Base-by-base conservation (phyloP, 345 rosid species). In the Eucalyptus globulus region DNA sequence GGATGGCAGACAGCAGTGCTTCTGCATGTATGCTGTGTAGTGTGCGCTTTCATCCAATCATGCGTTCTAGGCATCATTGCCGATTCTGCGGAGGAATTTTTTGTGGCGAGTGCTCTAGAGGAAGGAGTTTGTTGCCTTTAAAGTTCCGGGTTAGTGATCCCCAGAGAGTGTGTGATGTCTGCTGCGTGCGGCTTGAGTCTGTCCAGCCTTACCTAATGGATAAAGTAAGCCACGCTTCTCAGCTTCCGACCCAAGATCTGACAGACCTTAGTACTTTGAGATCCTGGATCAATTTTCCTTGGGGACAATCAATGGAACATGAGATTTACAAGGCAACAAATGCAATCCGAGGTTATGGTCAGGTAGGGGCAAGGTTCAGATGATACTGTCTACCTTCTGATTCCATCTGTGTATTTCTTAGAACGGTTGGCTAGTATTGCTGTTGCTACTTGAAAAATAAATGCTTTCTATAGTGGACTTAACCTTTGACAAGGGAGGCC, bases 221-320 rank as follows among this genome's bases (percentile, higher is more conserved):
- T 93, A 97, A 93, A 93, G 99, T 97, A 69, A 97, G 99, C 93
- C 92, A 94, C 88, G 98, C 99, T 91, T 95, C 98, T 89, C 99
- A 95, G 93, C 88, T 95, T 89, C 99, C 99, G 5, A 96, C 97
- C 12, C 95, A 92, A 90, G 99, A 97, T 91, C 91, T 97, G 91
- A 97, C 98, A 51, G 99, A 97, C 92, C 98, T 97, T 88, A 97
- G 99, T 92, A 97, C 99, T 2, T 93, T 97, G 94, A 97, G 99
- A 92, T 97, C 99, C 88, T 97, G 99, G 99, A 91, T 96, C 87
- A 97, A 97, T 92, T 97, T 97, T 92, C 99, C 99, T 2, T 97
- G 99, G 99, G 98, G 96, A 69, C 98, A 96, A 80, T 94, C 98
- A 76, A 95, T 97, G 99, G 98, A 96, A 89, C 92, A 94, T 89